Evolutionary conservation across 2,329 filamentous ascomycete species (phyloP).

Genomic region (Pyrenochaeta sp.): DNA sequence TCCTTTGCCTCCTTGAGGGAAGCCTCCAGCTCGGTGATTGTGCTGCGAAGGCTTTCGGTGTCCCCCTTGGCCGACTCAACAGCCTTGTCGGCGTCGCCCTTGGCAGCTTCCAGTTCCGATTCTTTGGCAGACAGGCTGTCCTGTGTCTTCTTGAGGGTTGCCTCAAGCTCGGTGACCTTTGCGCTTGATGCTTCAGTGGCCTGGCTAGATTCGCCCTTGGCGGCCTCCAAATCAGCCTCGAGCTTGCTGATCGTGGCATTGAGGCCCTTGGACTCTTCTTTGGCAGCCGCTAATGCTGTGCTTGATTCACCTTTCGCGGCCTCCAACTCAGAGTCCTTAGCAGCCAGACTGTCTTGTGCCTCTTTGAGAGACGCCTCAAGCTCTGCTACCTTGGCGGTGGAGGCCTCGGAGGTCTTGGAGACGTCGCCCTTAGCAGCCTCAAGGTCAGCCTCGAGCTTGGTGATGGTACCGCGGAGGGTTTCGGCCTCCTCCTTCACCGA

Average conservation of each 20-base stretch:
- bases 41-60: conserved; percentile 19
- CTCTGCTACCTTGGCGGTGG: conserved; percentile 32
- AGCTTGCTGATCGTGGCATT: conserved; percentile 30
- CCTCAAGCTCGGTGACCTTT: conserved; percentile 32
- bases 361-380: conserved; percentile 31
- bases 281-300: conserved; percentile 27
- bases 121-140: conserved; percentile 34
- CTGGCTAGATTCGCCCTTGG: conserved; percentile 24
- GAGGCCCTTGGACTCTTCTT: conserved; percentile 22
- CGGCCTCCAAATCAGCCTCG: conserved; percentile 25
- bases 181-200: conserved; percentile 26
- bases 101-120: conserved; percentile 27
- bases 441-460: conserved; percentile 25
- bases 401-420: conserved; percentile 27
- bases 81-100: conserved; percentile 29
- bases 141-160: conserved; percentile 30
- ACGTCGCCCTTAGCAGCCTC: conserved; percentile 22
- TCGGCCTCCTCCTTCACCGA: conserved; percentile 20
- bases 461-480: conserved; percentile 16
- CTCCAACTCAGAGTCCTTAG: conserved; percentile 34
- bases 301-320: conserved; percentile 25
- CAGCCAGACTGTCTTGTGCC: conserved; percentile 22
- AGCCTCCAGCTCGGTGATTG: conserved; percentile 32
- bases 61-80: conserved; percentile 22
- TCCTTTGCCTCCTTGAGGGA: conserved; percentile 17